phyloP scores from a whole-genome alignment of 2,329 filamentous ascomycete species.

The Pseudogymnoascus sp. region DNA sequence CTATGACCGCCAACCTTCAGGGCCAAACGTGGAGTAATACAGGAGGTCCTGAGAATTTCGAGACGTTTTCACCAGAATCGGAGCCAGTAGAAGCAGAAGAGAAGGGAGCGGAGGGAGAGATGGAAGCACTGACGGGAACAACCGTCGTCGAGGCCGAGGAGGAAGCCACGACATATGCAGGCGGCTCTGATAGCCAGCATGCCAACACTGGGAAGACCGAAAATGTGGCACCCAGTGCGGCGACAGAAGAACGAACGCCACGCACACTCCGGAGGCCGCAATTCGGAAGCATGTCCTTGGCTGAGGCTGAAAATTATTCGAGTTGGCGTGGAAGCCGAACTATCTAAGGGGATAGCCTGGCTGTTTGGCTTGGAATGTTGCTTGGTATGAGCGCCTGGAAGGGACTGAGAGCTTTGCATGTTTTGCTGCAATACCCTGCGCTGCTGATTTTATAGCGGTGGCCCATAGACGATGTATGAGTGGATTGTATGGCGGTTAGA shows the following conservation, averaged over 20 bases:
- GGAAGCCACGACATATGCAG: neutral
- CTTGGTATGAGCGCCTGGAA: neutral
- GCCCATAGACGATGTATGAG: neutral
- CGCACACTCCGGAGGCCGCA: neutral
- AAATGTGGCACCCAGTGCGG: neutral
- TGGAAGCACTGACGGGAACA: neutral
- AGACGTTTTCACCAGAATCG: neutral
- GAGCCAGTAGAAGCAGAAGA: neutral
- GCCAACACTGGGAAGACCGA: neutral
- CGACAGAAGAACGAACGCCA: neutral
- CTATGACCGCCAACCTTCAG: neutral
- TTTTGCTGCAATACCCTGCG: neutral
- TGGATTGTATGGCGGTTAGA: neutral
- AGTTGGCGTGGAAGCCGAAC: neutral
- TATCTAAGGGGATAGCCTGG: neutral
- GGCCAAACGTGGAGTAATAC: neutral
- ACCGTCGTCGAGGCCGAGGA: neutral
- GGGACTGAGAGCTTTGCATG: neutral
- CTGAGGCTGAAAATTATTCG: neutral
- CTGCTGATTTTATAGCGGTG: neutral
- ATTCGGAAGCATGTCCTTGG: neutral
- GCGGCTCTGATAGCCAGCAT: neutral
- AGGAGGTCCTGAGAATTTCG: neutral
- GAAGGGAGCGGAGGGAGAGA: neutral
- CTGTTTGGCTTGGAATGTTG: neutral